Conservation (phyloP, 768 basidiomycete genomes). For the Sporobolomyces phaffii region DNA sequence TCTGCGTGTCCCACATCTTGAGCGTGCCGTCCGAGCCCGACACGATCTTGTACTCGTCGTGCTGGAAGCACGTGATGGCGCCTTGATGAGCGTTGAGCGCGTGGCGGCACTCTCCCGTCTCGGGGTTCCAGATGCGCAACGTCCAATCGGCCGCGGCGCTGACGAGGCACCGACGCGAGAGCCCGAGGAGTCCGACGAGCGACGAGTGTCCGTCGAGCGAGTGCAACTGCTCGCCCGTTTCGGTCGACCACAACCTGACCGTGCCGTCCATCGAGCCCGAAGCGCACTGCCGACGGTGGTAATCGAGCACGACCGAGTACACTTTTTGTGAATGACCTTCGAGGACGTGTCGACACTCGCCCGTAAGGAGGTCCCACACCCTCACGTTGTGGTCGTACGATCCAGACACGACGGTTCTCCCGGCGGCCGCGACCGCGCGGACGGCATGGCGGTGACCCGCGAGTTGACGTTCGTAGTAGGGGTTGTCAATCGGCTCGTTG, state of each 20-base stretch:
- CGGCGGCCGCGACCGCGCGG: slow-evolving; percentile 69
- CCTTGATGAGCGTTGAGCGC: slow-evolving; percentile 85
- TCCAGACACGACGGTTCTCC: slow-evolving; percentile 73
- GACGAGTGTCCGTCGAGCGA: slow-evolving; percentile 86
- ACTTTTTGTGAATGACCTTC: slow-evolving; percentile 82
- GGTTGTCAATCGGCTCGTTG: slow-evolving; percentile 60
- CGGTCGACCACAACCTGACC: slow-evolving; percentile 87
- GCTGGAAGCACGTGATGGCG: slow-evolving; percentile 93
- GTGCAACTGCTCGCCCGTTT: slow-evolving; percentile 70
- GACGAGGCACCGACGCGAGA: slow-evolving; percentile 83
- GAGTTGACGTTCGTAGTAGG: slow-evolving; percentile 78
- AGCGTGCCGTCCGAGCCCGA: slow-evolving; percentile 91
- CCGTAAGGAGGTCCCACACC: slow-evolving; percentile 50
- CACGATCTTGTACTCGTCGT: slow-evolving; percentile 94
- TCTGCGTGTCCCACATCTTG: slow-evolving; percentile 94
- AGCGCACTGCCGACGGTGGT: slow-evolving; percentile 76
- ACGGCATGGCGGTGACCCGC: slow-evolving; percentile 76
- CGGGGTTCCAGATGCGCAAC: slow-evolving; percentile 87
- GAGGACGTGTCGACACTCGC: slow-evolving; percentile 62
- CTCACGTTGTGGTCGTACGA: slow-evolving; percentile 73
- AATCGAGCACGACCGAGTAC: slow-evolving; percentile 89
- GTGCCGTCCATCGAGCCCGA: slow-evolving; percentile 98
- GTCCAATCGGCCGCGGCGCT: slow-evolving; percentile 96
- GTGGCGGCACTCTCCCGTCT: slow-evolving; percentile 69
- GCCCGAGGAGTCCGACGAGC: slow-evolving; percentile 83